A percentile compares a stretch with the other conserved stretches of the same genome.
Evolutionary conservation across 495 filamentous ascomycete genomes (phyloP).

Genomic region (Apodospora peruviana): DNA sequence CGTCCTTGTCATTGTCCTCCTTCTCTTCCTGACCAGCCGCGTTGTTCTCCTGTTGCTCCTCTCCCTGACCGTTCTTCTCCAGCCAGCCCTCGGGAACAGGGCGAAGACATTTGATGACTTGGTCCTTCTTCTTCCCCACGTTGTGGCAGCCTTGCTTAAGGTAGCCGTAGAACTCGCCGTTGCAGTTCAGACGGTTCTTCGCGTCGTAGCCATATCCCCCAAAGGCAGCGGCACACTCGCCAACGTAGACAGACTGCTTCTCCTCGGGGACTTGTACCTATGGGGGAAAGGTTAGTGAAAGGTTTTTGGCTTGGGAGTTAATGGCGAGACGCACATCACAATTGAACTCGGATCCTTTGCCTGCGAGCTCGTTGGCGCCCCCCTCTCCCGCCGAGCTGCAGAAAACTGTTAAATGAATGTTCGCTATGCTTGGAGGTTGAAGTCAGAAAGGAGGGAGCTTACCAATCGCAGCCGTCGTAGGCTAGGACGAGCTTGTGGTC

Average conservation of each 20-base stretch:
- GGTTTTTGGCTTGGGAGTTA: background rate
- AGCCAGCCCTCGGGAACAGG: conserved; percentile 14
- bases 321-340: conserved; percentile 12
- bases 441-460: background rate
- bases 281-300: background rate
- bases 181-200: conserved; percentile 9
- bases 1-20: conserved; percentile 1
- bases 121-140: conserved; percentile 8
- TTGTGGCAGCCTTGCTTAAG: conserved; percentile 12
- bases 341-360: conserved; percentile 11
- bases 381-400: too few species aligned
- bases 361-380: conserved; percentile 5
- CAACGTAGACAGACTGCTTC: conserved; percentile 12
- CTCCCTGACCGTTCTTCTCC: background rate
- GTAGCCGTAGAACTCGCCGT: conserved; percentile 14
- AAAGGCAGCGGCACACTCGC: conserved; percentile 12
- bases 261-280: conserved; percentile 5
- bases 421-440: background rate
- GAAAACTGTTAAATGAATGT: background rate
- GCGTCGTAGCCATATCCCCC: conserved; percentile 5
- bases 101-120: conserved; percentile 11
- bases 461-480: conserved; percentile 12
- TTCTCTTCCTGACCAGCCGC: background rate
- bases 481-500: conserved; percentile 2
- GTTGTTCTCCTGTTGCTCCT: background rate